Evolutionary conservation across 2,329 filamentous ascomycete species (phyloP).

Genomic region (Colletotrichum sojae): DNA sequence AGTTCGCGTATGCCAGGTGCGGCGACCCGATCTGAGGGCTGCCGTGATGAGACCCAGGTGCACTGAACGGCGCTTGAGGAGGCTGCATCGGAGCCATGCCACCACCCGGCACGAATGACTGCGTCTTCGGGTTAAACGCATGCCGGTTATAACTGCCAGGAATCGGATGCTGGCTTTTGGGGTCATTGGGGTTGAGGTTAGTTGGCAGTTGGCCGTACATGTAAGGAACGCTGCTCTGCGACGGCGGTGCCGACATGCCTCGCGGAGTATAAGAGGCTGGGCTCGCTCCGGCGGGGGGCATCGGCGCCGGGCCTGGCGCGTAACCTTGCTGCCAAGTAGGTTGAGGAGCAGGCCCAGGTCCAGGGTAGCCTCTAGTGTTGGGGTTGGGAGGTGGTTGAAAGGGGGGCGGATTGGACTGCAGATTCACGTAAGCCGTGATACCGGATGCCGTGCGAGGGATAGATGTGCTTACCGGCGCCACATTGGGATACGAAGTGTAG

Average conservation of each 20-base stretch:
- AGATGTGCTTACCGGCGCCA: constrained; percentile 57
- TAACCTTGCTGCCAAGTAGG: constrained; percentile 56
- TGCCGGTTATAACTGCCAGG: constrained; percentile 88
- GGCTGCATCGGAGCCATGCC: constrained; percentile 63
- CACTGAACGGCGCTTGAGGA: constrained; percentile 63
- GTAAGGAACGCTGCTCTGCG: constrained; percentile 69
- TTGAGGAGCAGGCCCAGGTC: constrained; percentile 49
- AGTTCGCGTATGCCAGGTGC: constrained; percentile 65
- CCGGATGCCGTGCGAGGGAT: background rate
- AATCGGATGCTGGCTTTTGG: constrained; percentile 84
- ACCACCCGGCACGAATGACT: constrained; percentile 83
- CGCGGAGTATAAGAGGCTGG: constrained; percentile 44
- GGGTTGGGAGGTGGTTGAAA: constrained; percentile 47
- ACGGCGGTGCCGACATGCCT: constrained; percentile 47
- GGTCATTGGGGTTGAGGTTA: constrained; percentile 78
- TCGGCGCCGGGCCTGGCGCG: constrained; percentile 47
- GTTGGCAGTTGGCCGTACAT: constrained; percentile 84
- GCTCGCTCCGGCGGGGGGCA: constrained; percentile 44
- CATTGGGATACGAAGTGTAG: constrained; percentile 62
- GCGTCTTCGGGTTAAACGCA: constrained; percentile 93
- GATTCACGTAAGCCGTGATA: constrained; percentile 27
- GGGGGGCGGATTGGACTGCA: constrained; percentile 43
- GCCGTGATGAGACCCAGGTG: constrained; percentile 64
- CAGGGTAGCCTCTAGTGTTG: constrained; percentile 52
- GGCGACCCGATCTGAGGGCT: constrained; percentile 68